phyloP scores from a whole-genome alignment of 23 red algal species.

The Chondrus crispus region DNA sequence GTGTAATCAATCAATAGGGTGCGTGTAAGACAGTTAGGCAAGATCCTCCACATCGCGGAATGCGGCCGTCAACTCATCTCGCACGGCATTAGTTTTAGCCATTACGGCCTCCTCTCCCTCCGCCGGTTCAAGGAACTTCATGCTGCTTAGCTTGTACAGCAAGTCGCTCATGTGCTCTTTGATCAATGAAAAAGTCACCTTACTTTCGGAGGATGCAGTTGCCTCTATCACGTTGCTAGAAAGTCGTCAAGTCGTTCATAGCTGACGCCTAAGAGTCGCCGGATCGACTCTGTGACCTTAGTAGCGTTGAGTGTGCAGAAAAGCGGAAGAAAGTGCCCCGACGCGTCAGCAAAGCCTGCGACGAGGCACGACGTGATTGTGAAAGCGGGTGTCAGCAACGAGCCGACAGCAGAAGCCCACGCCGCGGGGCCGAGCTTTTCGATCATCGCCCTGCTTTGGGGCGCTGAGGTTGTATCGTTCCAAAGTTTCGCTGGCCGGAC shows the following conservation, averaged over 20 bases:
- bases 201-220: conserved; percentile 29
- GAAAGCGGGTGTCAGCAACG: neutral
- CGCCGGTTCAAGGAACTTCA: conserved; percentile 94
- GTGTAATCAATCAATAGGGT: no score
- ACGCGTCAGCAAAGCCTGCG: neutral
- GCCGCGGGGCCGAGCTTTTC: neutral
- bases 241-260: neutral
- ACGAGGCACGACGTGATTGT: neutral
- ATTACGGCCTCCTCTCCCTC: conserved; percentile 81
- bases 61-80: conserved; percentile 59
- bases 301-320: neutral
- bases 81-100: conserved; percentile 32
- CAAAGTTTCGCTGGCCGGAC: neutral
- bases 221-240: conserved; percentile 69
- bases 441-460: neutral
- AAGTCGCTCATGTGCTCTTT: conserved; percentile 67
- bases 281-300: neutral
- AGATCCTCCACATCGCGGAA: conserved; percentile 90
- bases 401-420: neutral
- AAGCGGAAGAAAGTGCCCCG: neutral
- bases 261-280: neutral
- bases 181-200: conserved; percentile 77
- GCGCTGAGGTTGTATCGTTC: neutral
- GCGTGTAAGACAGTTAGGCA: conserved; percentile 26
- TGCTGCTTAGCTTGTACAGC: conserved; percentile 63